Percentiles rank a stretch among this genome's conserved stretches.
Evolutionary conservation across 2,329 filamentous ascomycete species (phyloP).

Genomic region (Sporothrix pallida): DNA sequence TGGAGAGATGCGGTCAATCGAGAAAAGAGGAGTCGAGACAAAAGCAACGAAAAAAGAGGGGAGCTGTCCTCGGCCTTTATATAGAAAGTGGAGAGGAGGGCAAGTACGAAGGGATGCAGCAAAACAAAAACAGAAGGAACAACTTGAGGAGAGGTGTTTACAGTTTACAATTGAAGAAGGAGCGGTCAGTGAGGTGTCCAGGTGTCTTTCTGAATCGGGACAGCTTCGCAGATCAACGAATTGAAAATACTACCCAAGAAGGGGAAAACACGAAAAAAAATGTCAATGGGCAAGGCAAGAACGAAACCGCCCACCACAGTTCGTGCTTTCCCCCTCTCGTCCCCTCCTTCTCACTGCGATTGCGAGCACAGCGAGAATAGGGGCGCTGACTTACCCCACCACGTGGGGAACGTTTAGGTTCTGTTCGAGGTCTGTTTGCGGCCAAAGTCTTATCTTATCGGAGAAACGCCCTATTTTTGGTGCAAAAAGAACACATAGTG

Average conservation of each 20-base stretch:
- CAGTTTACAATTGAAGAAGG: no score
- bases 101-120: slow-evolving; percentile 6
- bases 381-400: slow-evolving; percentile 29
- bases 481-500: slow-evolving; percentile 15
- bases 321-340: slow-evolving; percentile 9
- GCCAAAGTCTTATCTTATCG: slow-evolving; percentile 30
- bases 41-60: neutral
- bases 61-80: slow-evolving; percentile 21
- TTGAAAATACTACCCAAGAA: slow-evolving; percentile 14
- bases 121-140: neutral
- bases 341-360: neutral
- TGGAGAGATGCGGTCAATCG: slow-evolving; percentile 17
- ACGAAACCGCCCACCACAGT: neutral
- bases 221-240: slow-evolving; percentile 21
- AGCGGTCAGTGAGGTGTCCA: slow-evolving; percentile 31
- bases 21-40: slow-evolving; percentile 2
- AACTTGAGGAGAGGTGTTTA: no score
- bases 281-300: slow-evolving; percentile 15
- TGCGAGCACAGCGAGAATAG: neutral
- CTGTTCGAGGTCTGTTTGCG: slow-evolving; percentile 19
- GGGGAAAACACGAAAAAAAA: slow-evolving; percentile 1
- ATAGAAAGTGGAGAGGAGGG: slow-evolving; percentile 21
- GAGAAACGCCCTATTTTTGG: neutral
- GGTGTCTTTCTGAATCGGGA: slow-evolving; percentile 22
- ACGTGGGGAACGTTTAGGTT: slow-evolving; percentile 24